Conservation (phyloP, 345 rosid species). For the Bruguiera parviflora region DNA sequence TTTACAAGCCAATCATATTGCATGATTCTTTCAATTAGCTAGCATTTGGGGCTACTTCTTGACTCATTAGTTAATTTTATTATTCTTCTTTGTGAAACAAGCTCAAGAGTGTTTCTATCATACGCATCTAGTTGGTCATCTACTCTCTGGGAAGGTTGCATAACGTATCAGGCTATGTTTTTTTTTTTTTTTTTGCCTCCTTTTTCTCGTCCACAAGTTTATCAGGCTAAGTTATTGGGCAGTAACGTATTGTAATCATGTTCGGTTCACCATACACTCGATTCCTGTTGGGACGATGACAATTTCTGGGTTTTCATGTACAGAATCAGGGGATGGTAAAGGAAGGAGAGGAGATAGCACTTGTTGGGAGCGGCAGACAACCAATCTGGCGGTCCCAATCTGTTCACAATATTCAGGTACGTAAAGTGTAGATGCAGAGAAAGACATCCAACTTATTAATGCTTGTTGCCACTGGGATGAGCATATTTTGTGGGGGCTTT, state of each 20-base stretch:
- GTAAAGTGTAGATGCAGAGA: conserved; percentile 50
- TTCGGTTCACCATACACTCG: no score
- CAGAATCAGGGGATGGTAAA: conserved; percentile 97
- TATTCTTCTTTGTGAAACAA: no score
- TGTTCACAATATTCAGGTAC: conserved; percentile 94
- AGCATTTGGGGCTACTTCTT: not conserved
- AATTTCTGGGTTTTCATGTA: conserved; percentile 6
- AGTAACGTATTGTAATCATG: no score
- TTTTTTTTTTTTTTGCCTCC: no score
- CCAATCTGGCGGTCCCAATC: conserved; percentile 98
- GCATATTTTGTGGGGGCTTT: not conserved
- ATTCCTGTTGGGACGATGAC: not conserved
- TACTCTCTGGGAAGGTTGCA: no score
- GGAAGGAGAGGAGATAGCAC: conserved; percentile 91
- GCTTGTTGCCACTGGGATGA: not conserved
- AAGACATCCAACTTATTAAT: not conserved
- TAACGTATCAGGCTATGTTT: no score
- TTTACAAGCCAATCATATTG: not conserved
- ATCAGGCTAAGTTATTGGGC: not conserved
- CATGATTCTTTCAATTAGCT: not conserved
- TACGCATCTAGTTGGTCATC: no score
- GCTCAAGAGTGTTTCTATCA: no score
- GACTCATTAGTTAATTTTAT: not conserved
- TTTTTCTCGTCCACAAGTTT: no score
- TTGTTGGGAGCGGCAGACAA: conserved; percentile 84